Conservation (phyloP, 441 rosid genomes). For the Mallotus japonicus region DNA sequence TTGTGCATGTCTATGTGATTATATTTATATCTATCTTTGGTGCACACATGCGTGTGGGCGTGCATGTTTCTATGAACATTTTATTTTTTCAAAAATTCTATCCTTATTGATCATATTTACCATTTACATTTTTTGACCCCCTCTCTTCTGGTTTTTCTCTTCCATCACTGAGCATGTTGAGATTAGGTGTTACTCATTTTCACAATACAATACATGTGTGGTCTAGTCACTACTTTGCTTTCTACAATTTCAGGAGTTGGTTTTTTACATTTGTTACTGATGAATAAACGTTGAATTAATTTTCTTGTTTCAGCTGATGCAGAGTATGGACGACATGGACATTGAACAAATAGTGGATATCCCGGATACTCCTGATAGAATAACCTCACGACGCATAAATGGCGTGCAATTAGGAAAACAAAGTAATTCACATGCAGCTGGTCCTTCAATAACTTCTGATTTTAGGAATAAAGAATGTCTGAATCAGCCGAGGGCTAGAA, state of each 20-base stretch:
- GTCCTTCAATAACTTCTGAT: slow-evolving; percentile 28
- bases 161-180: neutral
- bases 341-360: slow-evolving; percentile 48
- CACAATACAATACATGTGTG: neutral
- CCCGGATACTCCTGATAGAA: slow-evolving; percentile 72
- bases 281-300: neutral
- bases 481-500: slow-evolving; percentile 28
- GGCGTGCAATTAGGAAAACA: slow-evolving; percentile 34
- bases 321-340: slow-evolving; percentile 63
- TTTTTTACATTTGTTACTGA: neutral
- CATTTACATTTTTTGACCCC: neutral
- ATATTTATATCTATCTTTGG: neutral
- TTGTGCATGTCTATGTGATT: neutral
- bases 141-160: neutral
- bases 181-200: neutral
- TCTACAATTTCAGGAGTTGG: neutral
- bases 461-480: slow-evolving; percentile 30
- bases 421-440: slow-evolving; percentile 34
- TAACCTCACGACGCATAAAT: slow-evolving; percentile 18
- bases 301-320: neutral
- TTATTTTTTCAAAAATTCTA: neutral
- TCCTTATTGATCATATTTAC: neutral
- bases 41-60: neutral
- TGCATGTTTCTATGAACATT: neutral
- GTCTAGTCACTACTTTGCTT: neutral